A percentile compares a stretch with the other conserved stretches of the same genome.
Conservation (phyloP, 352 stramenopile species). For the Peronospora belbahrii region DNA sequence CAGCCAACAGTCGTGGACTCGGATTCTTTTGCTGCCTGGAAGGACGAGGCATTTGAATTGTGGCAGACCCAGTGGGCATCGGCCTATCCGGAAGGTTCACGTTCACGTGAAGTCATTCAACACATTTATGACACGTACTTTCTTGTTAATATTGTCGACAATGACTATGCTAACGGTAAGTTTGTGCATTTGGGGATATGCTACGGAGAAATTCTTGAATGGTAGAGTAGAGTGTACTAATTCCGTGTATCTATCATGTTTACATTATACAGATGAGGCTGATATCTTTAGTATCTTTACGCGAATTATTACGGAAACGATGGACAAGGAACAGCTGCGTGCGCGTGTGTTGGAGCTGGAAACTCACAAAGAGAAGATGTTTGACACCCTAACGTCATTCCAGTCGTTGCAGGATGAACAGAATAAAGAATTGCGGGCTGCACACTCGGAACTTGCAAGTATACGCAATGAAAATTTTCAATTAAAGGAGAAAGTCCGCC, state of each 20-base stretch:
- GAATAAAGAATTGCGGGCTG: constrained; percentile 38
- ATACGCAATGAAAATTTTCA: constrained; percentile 51
- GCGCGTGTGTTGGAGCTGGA: constrained; percentile 63
- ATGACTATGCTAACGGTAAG: constrained; percentile 89
- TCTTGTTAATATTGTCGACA: constrained; percentile 97
- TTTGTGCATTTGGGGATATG: not conserved
- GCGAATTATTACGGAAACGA: constrained; percentile 72
- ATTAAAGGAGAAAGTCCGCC: constrained; percentile 52
- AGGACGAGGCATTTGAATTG: constrained; percentile 95
- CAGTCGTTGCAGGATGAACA: constrained; percentile 57
- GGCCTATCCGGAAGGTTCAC: constrained; percentile 87
- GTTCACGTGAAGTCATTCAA: constrained; percentile 49
- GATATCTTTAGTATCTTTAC: constrained; percentile 83
- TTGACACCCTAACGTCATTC: constrained; percentile 63
- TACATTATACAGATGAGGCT: constrained; percentile 40
- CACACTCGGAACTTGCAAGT: constrained; percentile 37
- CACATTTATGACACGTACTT: constrained; percentile 94
- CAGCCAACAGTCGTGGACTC: constrained; percentile 96
- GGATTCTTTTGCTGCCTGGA: constrained; percentile 91
- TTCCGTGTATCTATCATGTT: constrained; percentile 1
- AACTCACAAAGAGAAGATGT: constrained; percentile 64
- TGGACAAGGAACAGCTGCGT: constrained; percentile 70
- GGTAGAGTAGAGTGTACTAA: constrained; percentile 4
- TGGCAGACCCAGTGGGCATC: constrained; percentile 97
- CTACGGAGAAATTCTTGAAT: not conserved